phyloP scores from a whole-genome alignment of 176 grass and related monocot species.

The Rhipidocladum racemiflorum region DNA sequence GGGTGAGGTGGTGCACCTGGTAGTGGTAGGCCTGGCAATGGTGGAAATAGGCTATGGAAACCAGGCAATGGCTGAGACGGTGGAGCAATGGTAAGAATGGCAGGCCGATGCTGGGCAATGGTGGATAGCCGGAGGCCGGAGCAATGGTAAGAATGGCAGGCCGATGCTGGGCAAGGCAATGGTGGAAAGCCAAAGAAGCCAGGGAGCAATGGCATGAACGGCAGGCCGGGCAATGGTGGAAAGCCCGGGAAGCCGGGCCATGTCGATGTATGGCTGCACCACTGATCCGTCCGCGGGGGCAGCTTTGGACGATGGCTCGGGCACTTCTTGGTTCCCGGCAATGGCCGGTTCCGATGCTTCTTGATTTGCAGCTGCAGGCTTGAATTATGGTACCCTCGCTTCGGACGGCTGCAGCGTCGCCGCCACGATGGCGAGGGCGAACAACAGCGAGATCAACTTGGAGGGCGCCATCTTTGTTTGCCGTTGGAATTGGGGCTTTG shows the following conservation, averaged over 20 bases:
- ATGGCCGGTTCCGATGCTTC: not conserved
- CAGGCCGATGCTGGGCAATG: not conserved
- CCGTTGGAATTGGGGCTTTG: not conserved
- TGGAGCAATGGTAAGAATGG: not conserved
- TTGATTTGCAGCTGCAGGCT: not conserved
- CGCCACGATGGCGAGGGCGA: not conserved
- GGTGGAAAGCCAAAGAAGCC: not conserved
- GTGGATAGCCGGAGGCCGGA: not conserved
- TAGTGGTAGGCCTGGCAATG: constrained; percentile 7
- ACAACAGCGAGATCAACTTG: not conserved
- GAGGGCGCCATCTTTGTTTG: not conserved
- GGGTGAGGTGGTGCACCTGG: not conserved
- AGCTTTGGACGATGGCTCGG: not conserved
- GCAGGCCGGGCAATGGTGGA: not conserved
- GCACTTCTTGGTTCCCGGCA: not conserved
- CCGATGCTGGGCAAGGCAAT: not conserved
- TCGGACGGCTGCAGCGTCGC: not conserved
- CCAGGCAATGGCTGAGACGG: not conserved
- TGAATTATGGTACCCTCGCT: not conserved
- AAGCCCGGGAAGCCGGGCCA: not conserved
- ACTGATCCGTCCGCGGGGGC: not conserved
- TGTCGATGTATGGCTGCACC: not conserved
- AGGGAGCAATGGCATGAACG: not conserved
- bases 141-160: not conserved
- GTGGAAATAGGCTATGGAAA: not conserved